Evolutionary conservation across 768 basidiomycete genomes (phyloP).

Genomic region (Rhizopogon vinicolor): DNA sequence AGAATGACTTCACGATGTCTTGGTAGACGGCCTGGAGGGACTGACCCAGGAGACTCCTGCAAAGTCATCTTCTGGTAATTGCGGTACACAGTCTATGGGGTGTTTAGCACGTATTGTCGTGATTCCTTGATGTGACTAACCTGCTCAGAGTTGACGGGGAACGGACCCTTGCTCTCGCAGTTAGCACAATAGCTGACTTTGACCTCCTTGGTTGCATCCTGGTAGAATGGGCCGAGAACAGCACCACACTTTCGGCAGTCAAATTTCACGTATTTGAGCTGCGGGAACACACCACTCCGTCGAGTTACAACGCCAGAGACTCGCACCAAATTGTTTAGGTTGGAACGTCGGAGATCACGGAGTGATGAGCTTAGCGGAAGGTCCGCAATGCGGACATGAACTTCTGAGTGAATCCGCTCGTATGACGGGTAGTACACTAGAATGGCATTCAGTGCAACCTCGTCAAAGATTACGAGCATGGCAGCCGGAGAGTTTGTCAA

Average conservation of each 20-base stretch:
- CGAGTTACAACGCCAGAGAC: conserved; percentile 95
- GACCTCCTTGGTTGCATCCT: conserved; percentile 93
- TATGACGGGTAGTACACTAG: conserved; percentile 95
- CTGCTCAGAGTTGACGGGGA: conserved; percentile 95
- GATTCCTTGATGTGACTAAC: conserved; percentile 34
- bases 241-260: conserved; percentile 94
- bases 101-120: not conserved
- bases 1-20: conserved; percentile 95
- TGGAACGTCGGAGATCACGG: conserved; percentile 87
- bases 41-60: conserved; percentile 96
- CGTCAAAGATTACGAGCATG: conserved; percentile 93
- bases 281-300: conserved; percentile 96
- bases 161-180: conserved; percentile 94
- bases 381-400: conserved; percentile 95
- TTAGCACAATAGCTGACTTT: conserved; percentile 91
- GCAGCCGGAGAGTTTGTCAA: conserved; percentile 90
- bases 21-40: conserved; percentile 95
- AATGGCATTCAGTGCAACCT: conserved; percentile 91
- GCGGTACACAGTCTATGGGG: conserved; percentile 85
- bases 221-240: conserved; percentile 96
- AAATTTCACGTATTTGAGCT: conserved; percentile 98
- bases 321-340: conserved; percentile 93
- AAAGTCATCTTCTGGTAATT: conserved; percentile 99
- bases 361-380: conserved; percentile 87
- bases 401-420: conserved; percentile 95